phyloP scores from a whole-genome alignment of 495 filamentous ascomycete genomes.

The Neurospora hispaniola region DNA sequence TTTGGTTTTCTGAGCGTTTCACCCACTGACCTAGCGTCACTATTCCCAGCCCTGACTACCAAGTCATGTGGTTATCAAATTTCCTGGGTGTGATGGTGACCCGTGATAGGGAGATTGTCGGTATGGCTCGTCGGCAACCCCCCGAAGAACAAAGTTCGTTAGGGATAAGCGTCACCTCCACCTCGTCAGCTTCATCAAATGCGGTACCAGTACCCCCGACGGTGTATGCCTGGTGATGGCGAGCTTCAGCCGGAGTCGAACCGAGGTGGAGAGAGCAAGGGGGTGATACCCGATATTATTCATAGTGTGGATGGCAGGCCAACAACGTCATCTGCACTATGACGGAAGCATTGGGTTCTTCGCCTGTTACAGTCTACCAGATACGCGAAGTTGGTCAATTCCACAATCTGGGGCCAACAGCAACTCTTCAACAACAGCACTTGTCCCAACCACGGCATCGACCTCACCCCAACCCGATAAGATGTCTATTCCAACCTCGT shows the following conservation, averaged over 20 bases:
- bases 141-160: not conserved
- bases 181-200: not conserved
- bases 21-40: not conserved
- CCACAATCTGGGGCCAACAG: not conserved
- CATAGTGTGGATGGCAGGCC: not conserved
- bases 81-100: not conserved
- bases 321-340: not conserved
- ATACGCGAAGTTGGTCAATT: not conserved
- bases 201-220: not conserved
- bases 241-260: not conserved
- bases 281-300: not conserved
- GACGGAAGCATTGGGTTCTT: not conserved
- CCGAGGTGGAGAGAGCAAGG: not conserved
- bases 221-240: not conserved
- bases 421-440: too few relatives aligned
- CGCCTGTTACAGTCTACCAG: not conserved
- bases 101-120: not conserved
- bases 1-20: not conserved
- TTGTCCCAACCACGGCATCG: too few relatives aligned
- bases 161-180: not conserved
- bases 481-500: too few relatives aligned
- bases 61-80: not conserved
- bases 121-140: not conserved
- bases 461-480: too few relatives aligned
- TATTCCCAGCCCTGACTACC: not conserved